Evolutionary conservation across 805 yeast species (phyloP).

Genomic region (Helenozyma rhizophorensis): DNA sequence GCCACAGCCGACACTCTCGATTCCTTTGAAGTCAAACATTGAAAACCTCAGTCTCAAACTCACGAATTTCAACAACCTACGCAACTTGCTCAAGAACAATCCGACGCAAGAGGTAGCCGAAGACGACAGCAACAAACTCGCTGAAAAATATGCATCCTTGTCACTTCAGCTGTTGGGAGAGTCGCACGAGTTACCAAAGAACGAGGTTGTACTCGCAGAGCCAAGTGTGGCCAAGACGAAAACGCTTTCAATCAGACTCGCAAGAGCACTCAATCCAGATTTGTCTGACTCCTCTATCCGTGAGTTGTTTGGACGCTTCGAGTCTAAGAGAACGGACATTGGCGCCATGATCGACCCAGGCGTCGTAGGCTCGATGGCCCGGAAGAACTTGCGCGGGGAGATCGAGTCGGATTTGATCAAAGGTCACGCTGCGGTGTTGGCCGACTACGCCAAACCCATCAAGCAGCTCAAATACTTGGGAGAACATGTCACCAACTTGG

Average conservation of each 20-base stretch:
- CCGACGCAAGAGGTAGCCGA: constrained; percentile 4
- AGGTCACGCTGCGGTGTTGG: constrained; percentile 39
- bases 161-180: constrained; percentile 35
- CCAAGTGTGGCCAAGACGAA: constrained; percentile 8
- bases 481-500: constrained; percentile 8
- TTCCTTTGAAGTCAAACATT: constrained; percentile 36
- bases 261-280: constrained; percentile 45
- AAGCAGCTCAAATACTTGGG: constrained; percentile 19
- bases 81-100: constrained; percentile 22
- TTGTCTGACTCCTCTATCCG: constrained; percentile 31
- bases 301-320: constrained; percentile 29
- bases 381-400: constrained; percentile 57
- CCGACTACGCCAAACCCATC: constrained; percentile 31
- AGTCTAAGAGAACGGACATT: constrained; percentile 26
- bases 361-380: constrained; percentile 52
- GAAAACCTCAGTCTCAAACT: constrained; percentile 30
- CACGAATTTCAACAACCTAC: constrained; percentile 29
- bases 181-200: background rate
- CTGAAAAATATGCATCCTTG: constrained; percentile 46
- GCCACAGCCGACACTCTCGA: constrained; percentile 42
- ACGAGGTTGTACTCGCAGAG: background rate
- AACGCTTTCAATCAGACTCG: constrained; percentile 40
- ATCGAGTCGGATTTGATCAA: constrained; percentile 58
- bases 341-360: constrained; percentile 42
- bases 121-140: constrained; percentile 17